A percentile compares a stretch with the other conserved stretches of the same genome.
Evolutionary conservation across 1,139 yeast species (phyloP).

Genomic region (Candida dubliniensis): DNA sequence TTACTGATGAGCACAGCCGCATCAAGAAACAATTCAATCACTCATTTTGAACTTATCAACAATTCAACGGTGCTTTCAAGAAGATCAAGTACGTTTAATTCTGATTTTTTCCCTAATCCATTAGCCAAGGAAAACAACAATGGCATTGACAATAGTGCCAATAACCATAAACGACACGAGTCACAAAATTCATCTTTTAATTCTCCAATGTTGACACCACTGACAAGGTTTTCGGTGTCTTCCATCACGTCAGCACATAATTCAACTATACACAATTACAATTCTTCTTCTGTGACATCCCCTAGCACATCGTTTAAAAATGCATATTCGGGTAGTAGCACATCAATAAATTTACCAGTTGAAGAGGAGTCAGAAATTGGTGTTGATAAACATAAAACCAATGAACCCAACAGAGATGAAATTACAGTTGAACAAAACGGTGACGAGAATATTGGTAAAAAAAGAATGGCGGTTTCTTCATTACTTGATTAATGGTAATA

Average conservation of each 20-base stretch:
- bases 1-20: conserved; percentile 28
- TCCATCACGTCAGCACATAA: conserved; percentile 22
- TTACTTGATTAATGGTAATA: conserved; percentile 8
- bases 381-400: neutral
- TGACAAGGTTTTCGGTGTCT: conserved; percentile 29
- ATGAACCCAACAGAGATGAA: neutral
- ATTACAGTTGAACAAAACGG: neutral
- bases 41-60: conserved; percentile 34
- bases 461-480: conserved; percentile 12
- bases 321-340: conserved; percentile 8
- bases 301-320: conserved; percentile 11
- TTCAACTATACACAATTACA: conserved; percentile 5
- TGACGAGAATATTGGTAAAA: conserved; percentile 1
- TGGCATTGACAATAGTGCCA: neutral
- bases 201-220: conserved; percentile 30
- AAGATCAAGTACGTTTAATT: conserved; percentile 41
- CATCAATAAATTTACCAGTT: conserved; percentile 11
- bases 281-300: conserved; percentile 7
- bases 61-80: conserved; percentile 21
- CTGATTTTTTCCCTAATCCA: conserved; percentile 45
- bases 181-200: conserved; percentile 36
- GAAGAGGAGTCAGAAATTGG: conserved; percentile 10
- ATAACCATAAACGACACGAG: conserved; percentile 27
- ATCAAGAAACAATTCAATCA: conserved; percentile 39
- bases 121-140: conserved; percentile 15